These are phyloP conservation scores for Nicotiana sylvestris DNA, from an alignment of 257 asterid species.

Conservation along the genomic window DNA sequence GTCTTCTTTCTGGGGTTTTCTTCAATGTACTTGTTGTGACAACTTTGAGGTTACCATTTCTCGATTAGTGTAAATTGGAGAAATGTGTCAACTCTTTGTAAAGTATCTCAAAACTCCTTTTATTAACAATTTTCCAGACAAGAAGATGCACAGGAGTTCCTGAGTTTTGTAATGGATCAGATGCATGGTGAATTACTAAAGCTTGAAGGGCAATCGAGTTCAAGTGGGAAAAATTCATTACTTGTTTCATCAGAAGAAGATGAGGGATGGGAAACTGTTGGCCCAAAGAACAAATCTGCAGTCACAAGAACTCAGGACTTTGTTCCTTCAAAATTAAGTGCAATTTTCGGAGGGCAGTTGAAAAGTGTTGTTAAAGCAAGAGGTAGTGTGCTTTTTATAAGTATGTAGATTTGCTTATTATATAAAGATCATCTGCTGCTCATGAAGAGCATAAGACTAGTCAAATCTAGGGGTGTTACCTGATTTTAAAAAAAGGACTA, in stretches of 20 bases:
- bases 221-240: conserved; percentile 50
- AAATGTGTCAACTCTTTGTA: background rate
- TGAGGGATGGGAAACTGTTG: conserved; percentile 98
- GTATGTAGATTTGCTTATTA: background rate
- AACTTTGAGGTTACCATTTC: background rate
- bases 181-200: conserved; percentile 89
- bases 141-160: conserved; percentile 95
- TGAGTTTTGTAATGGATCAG: conserved; percentile 79
- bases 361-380: conserved; percentile 73
- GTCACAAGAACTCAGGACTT: conserved; percentile 81
- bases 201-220: conserved; percentile 60
- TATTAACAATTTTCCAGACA: conserved; percentile 46
- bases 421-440: background rate
- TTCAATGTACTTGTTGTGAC: background rate
- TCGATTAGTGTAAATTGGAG: background rate
- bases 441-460: background rate
- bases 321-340: conserved; percentile 71
- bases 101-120: background rate
- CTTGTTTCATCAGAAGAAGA: conserved; percentile 72
- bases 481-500: background rate
- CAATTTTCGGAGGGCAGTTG: conserved; percentile 80
- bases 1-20: background rate
- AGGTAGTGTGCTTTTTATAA: conserved; percentile 36
- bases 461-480: no score
- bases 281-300: conserved; percentile 94